Evolutionary conservation across 495 filamentous ascomycete species (phyloP).

Genomic region (Platismatia glauca): DNA sequence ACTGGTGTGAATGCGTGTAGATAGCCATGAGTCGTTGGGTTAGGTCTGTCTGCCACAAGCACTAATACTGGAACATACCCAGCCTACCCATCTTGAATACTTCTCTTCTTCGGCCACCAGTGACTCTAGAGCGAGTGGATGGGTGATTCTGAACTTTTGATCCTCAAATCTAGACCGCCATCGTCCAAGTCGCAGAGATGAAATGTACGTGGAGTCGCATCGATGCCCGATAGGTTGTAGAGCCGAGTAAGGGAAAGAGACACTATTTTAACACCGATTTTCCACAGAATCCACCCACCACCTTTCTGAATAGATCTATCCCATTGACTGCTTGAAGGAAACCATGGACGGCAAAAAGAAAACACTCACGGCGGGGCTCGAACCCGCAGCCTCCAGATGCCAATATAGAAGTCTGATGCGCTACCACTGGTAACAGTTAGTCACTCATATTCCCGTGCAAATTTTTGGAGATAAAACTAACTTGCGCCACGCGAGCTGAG

Average conservation of each 20-base stretch:
- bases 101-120: too few species aligned
- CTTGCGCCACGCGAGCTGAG: background rate
- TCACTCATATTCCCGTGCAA: background rate
- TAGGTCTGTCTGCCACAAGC: background rate
- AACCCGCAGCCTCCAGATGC: constrained; percentile 38
- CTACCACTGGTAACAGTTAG: constrained; percentile 23
- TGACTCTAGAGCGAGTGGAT: too few species aligned
- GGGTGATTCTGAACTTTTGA: too few species aligned
- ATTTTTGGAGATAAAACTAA: background rate
- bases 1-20: background rate
- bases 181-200: background rate
- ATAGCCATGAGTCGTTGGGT: background rate
- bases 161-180: constrained; percentile 6
- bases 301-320: background rate
- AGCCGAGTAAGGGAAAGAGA: too few species aligned
- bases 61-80: too few species aligned
- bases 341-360: constrained; percentile 6
- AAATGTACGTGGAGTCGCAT: too few species aligned
- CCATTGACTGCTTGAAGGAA: background rate
- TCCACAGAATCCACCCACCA: too few species aligned
- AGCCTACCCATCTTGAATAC: too few species aligned
- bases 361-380: constrained; percentile 35
- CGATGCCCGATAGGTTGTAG: too few species aligned
- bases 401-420: constrained; percentile 35
- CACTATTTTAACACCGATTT: too few species aligned